A percentile compares a stretch with the other conserved stretches of the same genome.
Conservation (phyloP, 1,139 yeast species). For the Diutina pseudorugosa region DNA sequence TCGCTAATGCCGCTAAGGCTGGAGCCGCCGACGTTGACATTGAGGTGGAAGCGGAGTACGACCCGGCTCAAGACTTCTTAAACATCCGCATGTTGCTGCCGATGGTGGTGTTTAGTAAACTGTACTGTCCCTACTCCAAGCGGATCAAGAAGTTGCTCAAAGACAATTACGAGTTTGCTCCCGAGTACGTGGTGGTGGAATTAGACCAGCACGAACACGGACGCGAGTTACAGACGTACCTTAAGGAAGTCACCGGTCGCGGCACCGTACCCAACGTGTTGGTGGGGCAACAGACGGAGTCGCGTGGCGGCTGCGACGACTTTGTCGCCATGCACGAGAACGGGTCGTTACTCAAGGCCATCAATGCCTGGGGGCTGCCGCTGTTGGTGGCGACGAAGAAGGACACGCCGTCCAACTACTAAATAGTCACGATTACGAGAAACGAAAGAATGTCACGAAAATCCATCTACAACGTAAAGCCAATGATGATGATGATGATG, state of each 20-base stretch:
- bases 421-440: slow-evolving; percentile 4
- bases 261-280: slow-evolving; percentile 63
- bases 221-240: slow-evolving; percentile 43
- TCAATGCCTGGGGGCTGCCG: slow-evolving; percentile 56
- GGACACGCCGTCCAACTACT: slow-evolving; percentile 42
- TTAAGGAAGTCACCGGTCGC: slow-evolving; percentile 47
- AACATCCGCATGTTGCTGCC: slow-evolving; percentile 55
- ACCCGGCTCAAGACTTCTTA: slow-evolving; percentile 49
- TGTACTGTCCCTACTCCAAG: slow-evolving; percentile 66
- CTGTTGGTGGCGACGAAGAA: slow-evolving; percentile 39
- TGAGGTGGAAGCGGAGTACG: slow-evolving; percentile 20
- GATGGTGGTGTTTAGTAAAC: slow-evolving; percentile 58
- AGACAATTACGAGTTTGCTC: slow-evolving; percentile 57
- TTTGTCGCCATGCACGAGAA: slow-evolving; percentile 48
- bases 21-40: too few relatives aligned
- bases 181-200: slow-evolving; percentile 65
- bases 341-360: slow-evolving; percentile 35
- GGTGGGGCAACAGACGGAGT: slow-evolving; percentile 38
- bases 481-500: too few relatives aligned
- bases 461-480: not conserved
- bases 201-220: slow-evolving; percentile 71
- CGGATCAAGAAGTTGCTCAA: slow-evolving; percentile 53
- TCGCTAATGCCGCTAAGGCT: not conserved
- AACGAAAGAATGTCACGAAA: not conserved
- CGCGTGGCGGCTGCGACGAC: slow-evolving; percentile 77